Conservation (phyloP, 495 filamentous ascomycete genomes). For the Tuber magnatum region DNA sequence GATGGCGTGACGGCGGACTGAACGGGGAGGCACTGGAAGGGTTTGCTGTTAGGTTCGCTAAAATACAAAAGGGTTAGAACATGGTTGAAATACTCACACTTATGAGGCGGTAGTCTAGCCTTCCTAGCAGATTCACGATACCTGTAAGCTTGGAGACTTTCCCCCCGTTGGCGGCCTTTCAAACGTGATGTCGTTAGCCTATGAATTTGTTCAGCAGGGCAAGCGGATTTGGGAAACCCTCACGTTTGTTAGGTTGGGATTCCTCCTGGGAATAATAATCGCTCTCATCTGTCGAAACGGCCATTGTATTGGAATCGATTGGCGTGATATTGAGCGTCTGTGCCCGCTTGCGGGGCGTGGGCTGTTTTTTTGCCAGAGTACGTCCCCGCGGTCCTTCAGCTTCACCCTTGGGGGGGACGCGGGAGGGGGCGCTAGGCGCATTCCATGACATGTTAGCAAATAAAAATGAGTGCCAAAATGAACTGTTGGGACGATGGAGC, state of each 20-base stretch:
- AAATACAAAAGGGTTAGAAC: rapidly evolving
- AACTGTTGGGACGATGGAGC: too few relatives aligned
- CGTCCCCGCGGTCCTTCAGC: too few relatives aligned
- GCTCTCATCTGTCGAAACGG: background rate
- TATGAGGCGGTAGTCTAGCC: background rate
- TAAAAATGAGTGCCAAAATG: too few relatives aligned
- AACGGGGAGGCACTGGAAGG: background rate
- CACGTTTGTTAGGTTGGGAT: background rate
- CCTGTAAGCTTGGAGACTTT: background rate
- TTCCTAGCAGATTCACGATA: background rate
- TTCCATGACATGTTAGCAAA: too few relatives aligned
- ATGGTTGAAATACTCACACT: background rate
- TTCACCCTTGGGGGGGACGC: too few relatives aligned
- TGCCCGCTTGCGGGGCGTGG: too few relatives aligned
- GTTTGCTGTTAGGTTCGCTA: rapidly evolving
- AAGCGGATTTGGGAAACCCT: background rate
- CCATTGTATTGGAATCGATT: background rate
- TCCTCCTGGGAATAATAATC: background rate
- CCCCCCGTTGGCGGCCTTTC: background rate
- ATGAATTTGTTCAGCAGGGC: rapidly evolving
- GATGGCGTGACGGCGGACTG: background rate
- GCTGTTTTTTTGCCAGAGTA: too few relatives aligned
- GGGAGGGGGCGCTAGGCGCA: too few relatives aligned
- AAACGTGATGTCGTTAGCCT: background rate
- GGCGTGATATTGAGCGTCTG: too few relatives aligned